Base-by-base conservation (phyloP, 106 monocot genomes). In the Apostasia shenzhenica region DNA sequence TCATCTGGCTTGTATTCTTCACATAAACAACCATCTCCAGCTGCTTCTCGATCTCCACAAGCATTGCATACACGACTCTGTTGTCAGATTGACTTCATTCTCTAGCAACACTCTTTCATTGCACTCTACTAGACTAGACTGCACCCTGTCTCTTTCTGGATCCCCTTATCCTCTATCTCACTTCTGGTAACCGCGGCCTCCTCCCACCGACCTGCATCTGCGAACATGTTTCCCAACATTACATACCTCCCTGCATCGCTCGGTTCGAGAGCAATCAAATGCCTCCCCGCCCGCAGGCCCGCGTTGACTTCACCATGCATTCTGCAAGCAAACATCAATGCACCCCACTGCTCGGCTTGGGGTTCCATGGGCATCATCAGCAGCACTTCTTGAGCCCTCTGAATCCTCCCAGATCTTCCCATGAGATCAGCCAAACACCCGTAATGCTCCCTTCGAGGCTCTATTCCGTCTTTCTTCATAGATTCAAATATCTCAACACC, bases 371-470 rank as follows among this genome's bases (percentile, higher is more conserved):
- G 90, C 94, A 90, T 90, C 5, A 37, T n/a, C 3, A 76, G 69
- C 60, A 94, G 51, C 44, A 94, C 55, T 9, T 82, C 58, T 45
- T 90, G 86, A 0, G 90, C 94, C 70, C 83, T 90, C 14, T 74
- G 54, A 68, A 89, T 59, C 53, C 49, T 61, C 13, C 89, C 93
- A 0, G 84, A 81, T 52, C 87, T 67, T 12, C 85, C 84, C 57
- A 87, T 67, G 6, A 94, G 72, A 70, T 94, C 85, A 1, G 75
- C 85, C 78, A 94, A 37, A 67, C 90, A 94, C 1, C 85, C 88
- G 69, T 81, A 94, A 55, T 94, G 91, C 67, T 90, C 85, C 59
- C 74, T 75, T 45, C 68, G 75, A 26, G 78, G 74, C 26, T 80
- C 74, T 13, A 91, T 4, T 6, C 88, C 79, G 7, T 73, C 48